Base-by-base conservation (phyloP, 345 rosid genomes). In the Bruguiera sexangula region DNA sequence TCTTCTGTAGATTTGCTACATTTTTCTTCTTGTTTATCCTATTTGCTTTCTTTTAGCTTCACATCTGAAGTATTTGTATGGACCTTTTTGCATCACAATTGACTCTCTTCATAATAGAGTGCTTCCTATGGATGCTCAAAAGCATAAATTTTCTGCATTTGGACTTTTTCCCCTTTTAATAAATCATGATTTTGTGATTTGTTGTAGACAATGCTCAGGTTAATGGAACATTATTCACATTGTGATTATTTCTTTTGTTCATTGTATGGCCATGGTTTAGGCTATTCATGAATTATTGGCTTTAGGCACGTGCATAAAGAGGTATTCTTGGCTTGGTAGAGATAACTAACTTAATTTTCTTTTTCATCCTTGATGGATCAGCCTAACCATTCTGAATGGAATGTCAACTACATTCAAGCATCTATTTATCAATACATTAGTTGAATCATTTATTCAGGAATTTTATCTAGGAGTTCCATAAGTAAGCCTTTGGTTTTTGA, bases 401-500 rank as follows among this genome's bases (percentile, higher is more conserved):
- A 69, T 65, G 60, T 36, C 6, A 46, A 26, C 26, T 51, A n/a
- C 8, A 3, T 63, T n/a, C 36, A 9, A 6, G 6, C 34, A 29
- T n/a, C n/a, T 54, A 31, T 52, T 29, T 66, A 10, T n/a, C 60
- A 34, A 68, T 37, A 5, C 37, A 54, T 57, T 39, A 34, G 34
- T 27, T 55, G 59, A 60, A 60, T 15, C 29, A 48, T n/a, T 60
- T 32, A 31, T 46, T 6, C 10, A 16, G 10, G 21, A 61, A 29
- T 30, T 61, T 13, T 22, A 10, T 71, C 65, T 16, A n/a, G 66
- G 69, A 73, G 37, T 54, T 61, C 26, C 39, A 21, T 76, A 52
- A 63, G 36, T 57, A 37, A 60, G 58, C 34, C 70, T 51, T 57
- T 68, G 24, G 36, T 36, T 56, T 75, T 36, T 24, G 58, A 30